Evolutionary conservation across 2,329 filamentous ascomycete genomes (phyloP).

Genomic region (Colletotrichum sp.): DNA sequence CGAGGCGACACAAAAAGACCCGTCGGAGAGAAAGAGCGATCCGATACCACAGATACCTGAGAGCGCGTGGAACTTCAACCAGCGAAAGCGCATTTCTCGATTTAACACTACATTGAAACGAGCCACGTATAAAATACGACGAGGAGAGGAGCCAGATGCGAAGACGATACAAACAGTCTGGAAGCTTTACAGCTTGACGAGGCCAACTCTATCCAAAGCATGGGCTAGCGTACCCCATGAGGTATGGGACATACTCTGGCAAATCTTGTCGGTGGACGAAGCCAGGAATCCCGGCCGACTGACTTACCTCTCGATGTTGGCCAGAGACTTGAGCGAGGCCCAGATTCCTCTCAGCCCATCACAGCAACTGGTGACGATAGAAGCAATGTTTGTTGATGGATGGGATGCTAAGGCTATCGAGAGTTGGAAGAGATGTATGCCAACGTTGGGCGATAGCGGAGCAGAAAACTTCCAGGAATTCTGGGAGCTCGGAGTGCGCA

Average conservation of each 20-base stretch:
- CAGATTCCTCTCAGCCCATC: slow-evolving; percentile 58
- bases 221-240: slow-evolving; percentile 63
- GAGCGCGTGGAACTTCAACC: slow-evolving; percentile 39
- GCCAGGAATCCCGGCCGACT: slow-evolving; percentile 59
- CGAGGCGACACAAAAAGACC: slow-evolving; percentile 24
- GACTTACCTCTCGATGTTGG: slow-evolving; percentile 64
- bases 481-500: slow-evolving; percentile 70
- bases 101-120: slow-evolving; percentile 37
- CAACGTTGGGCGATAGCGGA: slow-evolving; percentile 52
- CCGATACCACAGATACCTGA: slow-evolving; percentile 39
- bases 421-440: slow-evolving; percentile 65
- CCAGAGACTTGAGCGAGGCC: slow-evolving; percentile 68
- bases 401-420: slow-evolving; percentile 64
- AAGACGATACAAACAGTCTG: slow-evolving; percentile 48
- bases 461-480: slow-evolving; percentile 56
- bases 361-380: slow-evolving; percentile 71
- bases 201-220: slow-evolving; percentile 45
- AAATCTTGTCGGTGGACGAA: slow-evolving; percentile 59
- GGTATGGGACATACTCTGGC: slow-evolving; percentile 72
- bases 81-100: slow-evolving; percentile 41
- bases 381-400: slow-evolving; percentile 70
- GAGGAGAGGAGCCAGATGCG: slow-evolving; percentile 25
- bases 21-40: slow-evolving; percentile 2
- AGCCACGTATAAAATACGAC: slow-evolving; percentile 32
- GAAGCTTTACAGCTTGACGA: slow-evolving; percentile 54